phyloP scores from a whole-genome alignment of 306 rosid species.

The Acacia melanoxylon region DNA sequence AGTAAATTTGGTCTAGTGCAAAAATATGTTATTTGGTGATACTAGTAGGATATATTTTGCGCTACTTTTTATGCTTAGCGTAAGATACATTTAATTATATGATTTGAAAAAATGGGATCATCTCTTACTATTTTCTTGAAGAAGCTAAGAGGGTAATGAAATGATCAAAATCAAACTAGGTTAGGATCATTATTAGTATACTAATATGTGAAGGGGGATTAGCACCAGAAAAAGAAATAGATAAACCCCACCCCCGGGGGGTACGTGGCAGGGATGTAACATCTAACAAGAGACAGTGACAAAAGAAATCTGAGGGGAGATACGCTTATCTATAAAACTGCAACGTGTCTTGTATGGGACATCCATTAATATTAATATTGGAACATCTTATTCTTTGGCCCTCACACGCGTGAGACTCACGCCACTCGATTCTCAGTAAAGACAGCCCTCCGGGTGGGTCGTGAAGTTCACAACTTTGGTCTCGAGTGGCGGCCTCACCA shows the following conservation, averaged over 20 bases:
- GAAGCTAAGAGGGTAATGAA: not conserved
- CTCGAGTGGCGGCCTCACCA: not conserved
- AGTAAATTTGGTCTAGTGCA: too few relatives aligned
- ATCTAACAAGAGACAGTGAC: not conserved
- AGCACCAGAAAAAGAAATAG: not conserved
- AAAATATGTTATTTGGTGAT: too few relatives aligned
- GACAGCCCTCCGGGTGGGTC: too few relatives aligned
- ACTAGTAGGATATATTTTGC: too few relatives aligned
- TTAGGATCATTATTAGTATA: not conserved
- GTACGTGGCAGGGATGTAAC: not conserved
- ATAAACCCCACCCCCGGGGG: too few relatives aligned
- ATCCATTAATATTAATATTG: not conserved
- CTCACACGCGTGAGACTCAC: not conserved
- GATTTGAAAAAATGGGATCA: not conserved
- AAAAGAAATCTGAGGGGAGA: constrained; percentile 13
- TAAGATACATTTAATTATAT: not conserved
- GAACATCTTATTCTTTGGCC: not conserved
- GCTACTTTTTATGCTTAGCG: too few relatives aligned
- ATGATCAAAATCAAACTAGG: too few relatives aligned
- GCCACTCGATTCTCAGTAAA: not conserved
- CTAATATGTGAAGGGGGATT: not conserved
- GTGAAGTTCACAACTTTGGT: not conserved
- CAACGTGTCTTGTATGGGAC: constrained; percentile 35
- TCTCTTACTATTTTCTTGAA: not conserved
- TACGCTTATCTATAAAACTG: constrained; percentile 14